Base-by-base conservation (phyloP, 2,329 filamentous ascomycete genomes). In the Fusarium sp. region DNA sequence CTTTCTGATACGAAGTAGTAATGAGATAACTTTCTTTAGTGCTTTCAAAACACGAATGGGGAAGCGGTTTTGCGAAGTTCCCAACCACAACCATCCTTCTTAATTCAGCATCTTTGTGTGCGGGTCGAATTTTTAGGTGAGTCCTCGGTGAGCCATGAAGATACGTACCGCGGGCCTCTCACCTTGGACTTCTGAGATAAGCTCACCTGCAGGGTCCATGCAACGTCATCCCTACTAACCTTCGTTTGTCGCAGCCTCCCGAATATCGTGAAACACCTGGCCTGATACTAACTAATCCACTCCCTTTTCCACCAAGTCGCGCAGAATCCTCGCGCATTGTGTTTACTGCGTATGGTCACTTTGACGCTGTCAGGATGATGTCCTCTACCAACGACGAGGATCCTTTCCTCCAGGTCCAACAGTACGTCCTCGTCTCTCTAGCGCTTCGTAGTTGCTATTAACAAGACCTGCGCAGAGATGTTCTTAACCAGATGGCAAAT, bases 401-500 rank as follows among this genome's bases (percentile, higher is more conserved):
- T 80, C 91, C 91, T 50, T 93, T 93, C 86, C 89, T 92, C 84
- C 90, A 93, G 81, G 91, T 92, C 78, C 91, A 93, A 80, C 89
- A 91, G 91, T 92, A 84, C 59, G 88, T 39, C 48, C 9, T 42
- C 39, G 18, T 61, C 69, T 55, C 35, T n/a, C 38, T 24, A 32
- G 17, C 20, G 30, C 42, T 35, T 54, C 17, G 30, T 32, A 36
- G 38, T 47, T 51, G n/a, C 44, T 47, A 28, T 65, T 77, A 60
- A 77, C 62, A 20, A 38, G 15, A 55, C 20, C 51, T 18, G n/a
- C 35, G 6, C 81, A 98, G 95, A 84, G 96, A 99, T 84, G 94
- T 98, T 76, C 91, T 97, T 75, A 86, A 91, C 73, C 93, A 97
- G 70, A 91, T 99, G 73, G 89, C 92, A 75, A 90, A 90, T 20